Conservation (phyloP, 345 rosid species). For the Eucalyptus urophylla region DNA sequence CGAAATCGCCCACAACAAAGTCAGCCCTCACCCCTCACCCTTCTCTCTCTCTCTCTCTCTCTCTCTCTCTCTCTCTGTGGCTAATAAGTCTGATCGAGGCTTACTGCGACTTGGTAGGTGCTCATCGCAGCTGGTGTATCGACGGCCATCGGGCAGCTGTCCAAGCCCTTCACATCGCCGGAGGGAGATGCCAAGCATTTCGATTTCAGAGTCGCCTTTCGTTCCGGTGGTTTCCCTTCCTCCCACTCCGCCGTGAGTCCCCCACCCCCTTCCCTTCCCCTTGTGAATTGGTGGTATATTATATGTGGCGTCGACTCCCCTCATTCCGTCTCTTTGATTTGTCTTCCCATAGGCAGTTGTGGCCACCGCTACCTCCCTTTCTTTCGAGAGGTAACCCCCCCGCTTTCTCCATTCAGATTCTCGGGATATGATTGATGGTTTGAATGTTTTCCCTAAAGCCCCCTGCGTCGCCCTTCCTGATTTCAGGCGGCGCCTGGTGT, state of each 20-base stretch:
- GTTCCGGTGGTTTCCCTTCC: constrained; percentile 93
- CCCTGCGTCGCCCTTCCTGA: background rate
- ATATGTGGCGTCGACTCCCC: background rate
- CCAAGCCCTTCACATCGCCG: constrained; percentile 62
- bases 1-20: constrained; percentile 64
- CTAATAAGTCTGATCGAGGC: background rate
- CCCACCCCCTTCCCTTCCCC: background rate
- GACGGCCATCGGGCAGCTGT: constrained; percentile 75
- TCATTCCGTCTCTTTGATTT: background rate
- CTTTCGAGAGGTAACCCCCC: constrained; percentile 51
- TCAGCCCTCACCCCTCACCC: background rate
- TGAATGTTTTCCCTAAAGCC: background rate
- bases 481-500: background rate
- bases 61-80: no score
- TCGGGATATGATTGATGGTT: background rate
- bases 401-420: background rate
- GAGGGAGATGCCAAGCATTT: constrained; percentile 48
- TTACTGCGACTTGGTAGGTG: constrained; percentile 23
- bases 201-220: constrained; percentile 41
- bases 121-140: constrained; percentile 66
- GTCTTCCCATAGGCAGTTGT: constrained; percentile 45
- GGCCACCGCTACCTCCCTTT: constrained; percentile 80
- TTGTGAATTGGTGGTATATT: no score
- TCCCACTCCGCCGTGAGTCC: constrained; percentile 67
- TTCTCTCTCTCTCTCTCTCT: no score